Conservation (phyloP, 2,329 filamentous ascomycete genomes). For the Xylaria sp. region DNA sequence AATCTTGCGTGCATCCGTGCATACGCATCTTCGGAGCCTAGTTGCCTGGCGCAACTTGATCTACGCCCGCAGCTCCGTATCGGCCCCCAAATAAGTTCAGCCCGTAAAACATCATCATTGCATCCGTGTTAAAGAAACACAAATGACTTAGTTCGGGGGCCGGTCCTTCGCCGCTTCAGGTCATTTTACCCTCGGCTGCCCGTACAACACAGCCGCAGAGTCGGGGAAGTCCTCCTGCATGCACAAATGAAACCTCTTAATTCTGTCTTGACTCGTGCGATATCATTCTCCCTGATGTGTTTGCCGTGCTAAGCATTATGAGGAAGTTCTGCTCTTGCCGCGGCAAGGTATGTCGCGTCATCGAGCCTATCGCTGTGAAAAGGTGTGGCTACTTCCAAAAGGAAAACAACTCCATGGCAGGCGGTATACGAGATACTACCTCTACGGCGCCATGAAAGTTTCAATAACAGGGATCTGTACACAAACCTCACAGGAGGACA, state of each 20-base stretch:
- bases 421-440: neutral
- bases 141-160: neutral
- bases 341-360: too few relatives aligned
- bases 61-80: neutral
- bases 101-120: neutral
- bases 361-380: neutral
- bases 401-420: neutral
- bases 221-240: neutral
- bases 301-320: neutral
- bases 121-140: neutral
- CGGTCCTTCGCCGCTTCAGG: neutral
- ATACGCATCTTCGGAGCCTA: neutral
- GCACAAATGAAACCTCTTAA: neutral
- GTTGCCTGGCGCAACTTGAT: neutral
- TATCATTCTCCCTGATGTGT: neutral
- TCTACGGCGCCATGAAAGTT: too few relatives aligned
- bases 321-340: too few relatives aligned
- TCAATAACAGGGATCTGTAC: neutral
- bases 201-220: neutral
- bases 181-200: neutral
- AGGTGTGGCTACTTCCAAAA: neutral
- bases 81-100: slow-evolving; percentile 1
- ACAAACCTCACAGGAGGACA: neutral
- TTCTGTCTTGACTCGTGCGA: neutral
- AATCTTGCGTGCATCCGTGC: neutral